Evolutionary conservation across 345 rosid species (phyloP).

Genomic region (Arabis hirsuta): DNA sequence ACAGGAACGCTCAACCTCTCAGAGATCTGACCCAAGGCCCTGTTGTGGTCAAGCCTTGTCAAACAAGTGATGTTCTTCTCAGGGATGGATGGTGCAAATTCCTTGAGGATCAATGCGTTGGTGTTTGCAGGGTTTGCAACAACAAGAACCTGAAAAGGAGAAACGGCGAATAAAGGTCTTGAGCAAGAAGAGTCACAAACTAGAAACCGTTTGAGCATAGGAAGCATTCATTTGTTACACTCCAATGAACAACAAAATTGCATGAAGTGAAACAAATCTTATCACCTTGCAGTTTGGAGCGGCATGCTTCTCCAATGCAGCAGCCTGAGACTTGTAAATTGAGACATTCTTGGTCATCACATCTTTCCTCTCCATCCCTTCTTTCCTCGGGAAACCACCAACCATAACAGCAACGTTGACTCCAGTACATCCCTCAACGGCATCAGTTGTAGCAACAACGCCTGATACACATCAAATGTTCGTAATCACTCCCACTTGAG

Average conservation of each 20-base stretch:
- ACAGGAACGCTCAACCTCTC: constrained; percentile 90
- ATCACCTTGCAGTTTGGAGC: constrained; percentile 97
- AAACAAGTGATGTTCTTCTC: constrained; percentile 92
- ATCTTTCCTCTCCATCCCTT: constrained; percentile 99
- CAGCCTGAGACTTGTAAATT: constrained; percentile 95
- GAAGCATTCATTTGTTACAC: not conserved
- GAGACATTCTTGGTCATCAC: constrained; percentile 98
- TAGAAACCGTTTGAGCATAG: constrained; percentile 4
- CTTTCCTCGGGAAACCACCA: constrained; percentile 99
- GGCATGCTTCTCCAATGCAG: constrained; percentile 89
- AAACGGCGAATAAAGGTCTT: not conserved
- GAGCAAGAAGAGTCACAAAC: constrained; percentile 2
- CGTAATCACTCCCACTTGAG: not conserved
- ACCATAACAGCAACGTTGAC: constrained; percentile 95
- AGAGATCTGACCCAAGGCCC: constrained; percentile 97
- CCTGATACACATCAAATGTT: constrained; percentile 52
- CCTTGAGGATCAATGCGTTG: constrained; percentile 96
- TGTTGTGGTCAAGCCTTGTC: constrained; percentile 96
- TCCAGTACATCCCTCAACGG: constrained; percentile 92
- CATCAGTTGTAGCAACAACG: constrained; percentile 98
- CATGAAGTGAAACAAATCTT: not conserved
- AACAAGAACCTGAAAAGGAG: constrained; percentile 76
- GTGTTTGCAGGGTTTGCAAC: constrained; percentile 99
- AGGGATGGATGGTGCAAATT: constrained; percentile 94
- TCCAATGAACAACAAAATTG: constrained; percentile 8